Percentiles rank a stretch among this genome's conserved stretches.
phyloP scores from a whole-genome alignment of 257 asterid species.

The Handroanthus guayacan region DNA sequence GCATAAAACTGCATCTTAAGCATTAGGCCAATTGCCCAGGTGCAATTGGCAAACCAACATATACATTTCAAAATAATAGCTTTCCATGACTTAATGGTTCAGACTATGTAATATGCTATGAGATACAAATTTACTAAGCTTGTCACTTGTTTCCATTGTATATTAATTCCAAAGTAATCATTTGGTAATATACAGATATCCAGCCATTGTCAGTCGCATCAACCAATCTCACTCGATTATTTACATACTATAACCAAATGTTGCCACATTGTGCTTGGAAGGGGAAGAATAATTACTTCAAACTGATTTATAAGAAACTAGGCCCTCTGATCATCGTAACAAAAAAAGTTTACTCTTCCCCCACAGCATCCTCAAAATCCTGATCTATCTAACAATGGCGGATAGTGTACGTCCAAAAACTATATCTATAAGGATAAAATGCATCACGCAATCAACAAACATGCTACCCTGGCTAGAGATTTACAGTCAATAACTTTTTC shows the following conservation, averaged over 20 bases:
- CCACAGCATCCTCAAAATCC: slow-evolving; percentile 14
- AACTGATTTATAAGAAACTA: slow-evolving; percentile 17
- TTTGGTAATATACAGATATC: background rate
- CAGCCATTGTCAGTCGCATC: background rate
- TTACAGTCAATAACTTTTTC: background rate
- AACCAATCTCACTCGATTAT: slow-evolving; percentile 18
- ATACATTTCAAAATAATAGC: too few species aligned
- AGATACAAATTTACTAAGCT: too few species aligned
- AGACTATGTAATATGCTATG: too few species aligned
- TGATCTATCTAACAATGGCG: slow-evolving; percentile 4
- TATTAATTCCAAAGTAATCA: slow-evolving; percentile 1
- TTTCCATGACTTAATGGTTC: too few species aligned
- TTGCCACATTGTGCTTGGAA: background rate
- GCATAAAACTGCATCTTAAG: too few species aligned
- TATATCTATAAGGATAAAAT: background rate
- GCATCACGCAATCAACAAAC: slow-evolving; percentile 20
- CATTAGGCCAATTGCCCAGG: too few species aligned
- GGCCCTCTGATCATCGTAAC: background rate
- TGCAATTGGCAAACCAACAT: too few species aligned
- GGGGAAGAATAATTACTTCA: background rate
- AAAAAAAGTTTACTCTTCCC: background rate
- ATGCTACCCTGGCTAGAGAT: slow-evolving; percentile 9
- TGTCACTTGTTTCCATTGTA: too few species aligned
- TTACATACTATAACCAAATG: background rate
- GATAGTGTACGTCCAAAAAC: background rate